Evolutionary conservation across 2,329 filamentous ascomycete species (phyloP).

Genomic region (Exophiala xenobiotica): DNA sequence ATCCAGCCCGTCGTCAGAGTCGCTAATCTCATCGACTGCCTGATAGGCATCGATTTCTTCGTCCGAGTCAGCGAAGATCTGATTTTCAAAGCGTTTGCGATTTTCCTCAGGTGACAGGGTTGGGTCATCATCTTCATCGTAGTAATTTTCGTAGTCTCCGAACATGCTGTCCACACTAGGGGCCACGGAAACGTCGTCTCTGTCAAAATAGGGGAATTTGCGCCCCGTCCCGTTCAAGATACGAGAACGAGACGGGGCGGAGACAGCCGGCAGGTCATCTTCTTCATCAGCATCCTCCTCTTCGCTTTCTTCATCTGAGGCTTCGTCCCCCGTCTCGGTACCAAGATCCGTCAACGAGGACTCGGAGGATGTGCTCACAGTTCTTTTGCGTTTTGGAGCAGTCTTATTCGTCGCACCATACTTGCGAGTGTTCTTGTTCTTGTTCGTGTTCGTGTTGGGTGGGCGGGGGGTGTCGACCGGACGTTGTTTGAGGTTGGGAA

Average conservation of each 20-base stretch:
- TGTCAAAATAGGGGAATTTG: slow-evolving; percentile 27
- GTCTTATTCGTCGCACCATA: slow-evolving; percentile 11
- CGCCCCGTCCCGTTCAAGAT: slow-evolving; percentile 43
- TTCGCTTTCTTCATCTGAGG: slow-evolving; percentile 32
- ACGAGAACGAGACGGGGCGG: slow-evolving; percentile 44
- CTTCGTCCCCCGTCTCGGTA: slow-evolving; percentile 27
- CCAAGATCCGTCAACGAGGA: slow-evolving; percentile 15
- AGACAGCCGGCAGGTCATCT: slow-evolving; percentile 42
- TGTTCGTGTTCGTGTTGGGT: slow-evolving; percentile 17
- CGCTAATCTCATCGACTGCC: slow-evolving; percentile 74
- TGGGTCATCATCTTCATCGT: slow-evolving; percentile 24
- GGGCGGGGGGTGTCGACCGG: slow-evolving; percentile 19
- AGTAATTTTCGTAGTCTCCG: slow-evolving; percentile 19
- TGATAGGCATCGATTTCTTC: slow-evolving; percentile 56
- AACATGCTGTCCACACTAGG: slow-evolving; percentile 26
- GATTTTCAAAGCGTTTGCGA: slow-evolving; percentile 24
- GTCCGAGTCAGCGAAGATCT: slow-evolving; percentile 31
- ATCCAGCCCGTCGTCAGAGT: slow-evolving; percentile 77
- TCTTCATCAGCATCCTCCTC: slow-evolving; percentile 42
- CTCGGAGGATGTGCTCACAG: slow-evolving; percentile 13
- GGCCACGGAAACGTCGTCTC: slow-evolving; percentile 20
- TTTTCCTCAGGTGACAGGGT: slow-evolving; percentile 24
- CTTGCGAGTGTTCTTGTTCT: slow-evolving; percentile 10
- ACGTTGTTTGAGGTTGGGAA: slow-evolving; percentile 18
- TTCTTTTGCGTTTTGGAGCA: slow-evolving; percentile 18